Evolutionary conservation across 257 asterid species (phyloP).

Genomic region (Perilla frutescens): DNA sequence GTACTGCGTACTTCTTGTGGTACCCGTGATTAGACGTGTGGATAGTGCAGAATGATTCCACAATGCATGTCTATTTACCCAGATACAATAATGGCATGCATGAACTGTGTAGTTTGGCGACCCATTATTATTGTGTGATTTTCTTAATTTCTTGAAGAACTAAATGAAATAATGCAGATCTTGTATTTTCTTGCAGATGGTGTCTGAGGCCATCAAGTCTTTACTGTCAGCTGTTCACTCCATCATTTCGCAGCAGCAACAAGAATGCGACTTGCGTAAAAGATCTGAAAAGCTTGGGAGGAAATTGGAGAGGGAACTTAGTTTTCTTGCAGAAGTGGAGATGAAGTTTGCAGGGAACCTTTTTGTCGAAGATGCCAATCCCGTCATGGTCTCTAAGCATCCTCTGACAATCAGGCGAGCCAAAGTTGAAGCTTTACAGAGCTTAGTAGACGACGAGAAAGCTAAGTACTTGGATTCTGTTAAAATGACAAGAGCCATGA

Average conservation of each 20-base stretch:
- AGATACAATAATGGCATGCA: no score
- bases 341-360: constrained; percentile 51
- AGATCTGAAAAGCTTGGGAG: constrained; percentile 64
- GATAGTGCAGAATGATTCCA: background rate
- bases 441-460: constrained; percentile 57
- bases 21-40: no score
- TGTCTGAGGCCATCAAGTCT: constrained; percentile 69
- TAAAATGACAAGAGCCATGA: constrained; percentile 57
- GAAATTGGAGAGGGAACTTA: constrained; percentile 59
- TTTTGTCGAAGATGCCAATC: constrained; percentile 44
- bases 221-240: constrained; percentile 58
- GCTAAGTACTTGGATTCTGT: constrained; percentile 54
- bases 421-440: constrained; percentile 62
- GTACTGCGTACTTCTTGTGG: no score
- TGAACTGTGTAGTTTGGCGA: background rate
- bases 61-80: background rate
- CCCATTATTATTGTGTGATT: background rate
- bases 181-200: constrained; percentile 52
- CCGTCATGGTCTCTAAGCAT: constrained; percentile 55
- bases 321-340: constrained; percentile 63
- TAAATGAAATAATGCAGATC: background rate
- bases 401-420: constrained; percentile 64
- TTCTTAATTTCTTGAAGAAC: background rate
- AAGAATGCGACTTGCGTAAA: constrained; percentile 54
- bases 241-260: constrained; percentile 72